Evolutionary conservation across 352 stramenopile species (phyloP).

Genomic region (Halophytophthora batemanensis): DNA sequence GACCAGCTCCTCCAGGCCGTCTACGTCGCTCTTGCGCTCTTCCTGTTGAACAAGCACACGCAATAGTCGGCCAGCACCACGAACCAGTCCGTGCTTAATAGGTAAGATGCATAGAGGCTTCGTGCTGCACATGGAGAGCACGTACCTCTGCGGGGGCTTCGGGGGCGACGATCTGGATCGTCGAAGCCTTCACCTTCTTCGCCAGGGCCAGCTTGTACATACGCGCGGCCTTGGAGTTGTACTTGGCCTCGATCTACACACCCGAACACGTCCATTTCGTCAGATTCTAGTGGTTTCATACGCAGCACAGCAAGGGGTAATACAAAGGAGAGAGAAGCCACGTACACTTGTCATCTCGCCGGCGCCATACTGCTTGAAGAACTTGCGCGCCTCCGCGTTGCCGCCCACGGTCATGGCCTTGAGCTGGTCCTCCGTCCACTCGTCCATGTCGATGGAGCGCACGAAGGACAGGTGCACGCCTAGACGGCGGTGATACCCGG

Average conservation of each 20-base stretch:
- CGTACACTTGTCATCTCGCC: conserved; percentile 85
- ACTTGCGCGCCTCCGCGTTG: conserved; percentile 92
- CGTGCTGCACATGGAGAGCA: not conserved
- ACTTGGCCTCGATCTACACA: conserved; percentile 87
- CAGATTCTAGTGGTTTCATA: not conserved
- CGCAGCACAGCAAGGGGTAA: too few species aligned
- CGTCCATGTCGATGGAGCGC: conserved; percentile 94
- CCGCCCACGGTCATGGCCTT: conserved; percentile 91
- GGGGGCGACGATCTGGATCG: conserved; percentile 44
- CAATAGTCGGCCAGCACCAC: conserved; percentile 2
- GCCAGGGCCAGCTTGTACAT: conserved; percentile 83
- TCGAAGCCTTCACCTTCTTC: conserved; percentile 83
- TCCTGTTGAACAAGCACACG: too few species aligned
- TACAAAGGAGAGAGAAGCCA: not conserved
- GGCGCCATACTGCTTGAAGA: conserved; percentile 92
- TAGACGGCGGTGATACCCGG: conserved; percentile 90
- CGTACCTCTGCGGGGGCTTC: conserved; percentile 35
- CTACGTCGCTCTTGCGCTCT: conserved; percentile 37
- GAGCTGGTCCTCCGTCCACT: conserved; percentile 94
- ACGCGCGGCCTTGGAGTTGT: conserved; percentile 88
- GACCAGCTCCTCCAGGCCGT: conserved; percentile 77
- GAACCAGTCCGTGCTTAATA: not conserved
- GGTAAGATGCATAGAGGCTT: not conserved
- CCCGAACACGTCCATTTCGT: not conserved
- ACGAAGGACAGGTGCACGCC: conserved; percentile 95